Evolutionary conservation across 2,329 filamentous ascomycete genomes (phyloP).

Genomic region (Iodosphaeria phyllophila): DNA sequence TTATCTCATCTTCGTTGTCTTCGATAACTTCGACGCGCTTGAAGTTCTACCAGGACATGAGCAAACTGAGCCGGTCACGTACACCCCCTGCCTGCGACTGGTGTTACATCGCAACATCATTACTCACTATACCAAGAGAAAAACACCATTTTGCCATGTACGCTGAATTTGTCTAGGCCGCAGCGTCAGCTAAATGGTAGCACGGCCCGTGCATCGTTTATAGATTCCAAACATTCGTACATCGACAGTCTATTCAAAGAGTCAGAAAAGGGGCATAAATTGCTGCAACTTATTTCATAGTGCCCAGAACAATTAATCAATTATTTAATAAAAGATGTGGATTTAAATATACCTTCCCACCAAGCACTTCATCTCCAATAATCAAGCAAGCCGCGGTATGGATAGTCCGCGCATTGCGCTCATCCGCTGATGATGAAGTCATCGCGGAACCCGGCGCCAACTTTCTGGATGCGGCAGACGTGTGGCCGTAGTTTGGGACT

Average conservation of each 20-base stretch:
- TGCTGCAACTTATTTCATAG: too few relatives aligned
- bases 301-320: constrained; percentile 1
- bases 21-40: constrained; percentile 85
- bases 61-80: constrained; percentile 1
- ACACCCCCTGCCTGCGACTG: too few relatives aligned
- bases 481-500: constrained; percentile 34
- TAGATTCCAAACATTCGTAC: constrained; percentile 9
- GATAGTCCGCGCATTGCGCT: constrained; percentile 48
- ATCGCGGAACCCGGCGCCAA: too few relatives aligned
- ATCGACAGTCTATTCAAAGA: constrained; percentile 11
- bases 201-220: neutral
- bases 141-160: constrained; percentile 50
- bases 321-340: neutral
- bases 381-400: constrained; percentile 84
- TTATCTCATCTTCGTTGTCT: constrained; percentile 79
- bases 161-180: constrained; percentile 38
- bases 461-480: constrained; percentile 19
- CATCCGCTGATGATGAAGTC: constrained; percentile 32
- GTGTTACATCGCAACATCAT: neutral
- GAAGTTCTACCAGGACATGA: constrained; percentile 30
- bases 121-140: constrained; percentile 32
- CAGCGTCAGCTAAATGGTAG: constrained; percentile 3
- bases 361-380: constrained; percentile 92
- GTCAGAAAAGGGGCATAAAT: constrained; percentile 1
- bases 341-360: constrained; percentile 67